Percentiles rank a stretch among this genome's conserved stretches.
phyloP scores from a whole-genome alignment of 179 eudicot species.

The Corrigiola litoralis region DNA sequence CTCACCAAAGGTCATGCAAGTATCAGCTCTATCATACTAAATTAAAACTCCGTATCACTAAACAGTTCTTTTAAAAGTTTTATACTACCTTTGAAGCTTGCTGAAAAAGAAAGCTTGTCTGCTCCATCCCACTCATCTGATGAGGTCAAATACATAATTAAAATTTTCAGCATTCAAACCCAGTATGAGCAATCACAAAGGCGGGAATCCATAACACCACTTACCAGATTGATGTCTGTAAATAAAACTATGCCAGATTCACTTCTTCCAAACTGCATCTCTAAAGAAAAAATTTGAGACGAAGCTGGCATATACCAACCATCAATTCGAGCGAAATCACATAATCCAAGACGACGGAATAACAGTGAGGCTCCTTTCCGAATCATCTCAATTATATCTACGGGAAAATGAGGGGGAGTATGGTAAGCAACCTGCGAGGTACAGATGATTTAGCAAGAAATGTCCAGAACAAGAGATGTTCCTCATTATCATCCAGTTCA shows the following conservation, averaged over 20 bases:
- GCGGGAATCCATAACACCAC: constrained; percentile 6
- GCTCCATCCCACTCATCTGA: constrained; percentile 97
- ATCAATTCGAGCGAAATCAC: constrained; percentile 93
- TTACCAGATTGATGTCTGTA: constrained; percentile 88
- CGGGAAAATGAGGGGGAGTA: constrained; percentile 87
- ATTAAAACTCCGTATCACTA: neutral
- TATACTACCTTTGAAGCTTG: constrained; percentile 80
- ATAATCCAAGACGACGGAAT: constrained; percentile 58
- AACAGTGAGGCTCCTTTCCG: constrained; percentile 76
- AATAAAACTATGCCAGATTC: constrained; percentile 60
- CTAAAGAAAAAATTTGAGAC: constrained; percentile 28
- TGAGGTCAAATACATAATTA: neutral
- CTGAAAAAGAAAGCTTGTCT: constrained; percentile 92
- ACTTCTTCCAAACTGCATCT: constrained; percentile 46
- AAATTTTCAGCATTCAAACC: neutral
- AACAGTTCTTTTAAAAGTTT: neutral
- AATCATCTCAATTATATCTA: constrained; percentile 55
- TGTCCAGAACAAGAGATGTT: neutral
- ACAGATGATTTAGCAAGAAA: constrained; percentile 7
- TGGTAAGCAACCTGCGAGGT: constrained; percentile 74
- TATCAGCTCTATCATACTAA: neutral
- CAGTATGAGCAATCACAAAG: neutral
- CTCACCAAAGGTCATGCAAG: neutral
- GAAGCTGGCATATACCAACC: constrained; percentile 86
- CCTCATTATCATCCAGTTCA: constrained; percentile 1